Evolutionary conservation across 129 eudicot genomes (phyloP), one percentile per base, ranked within the genome.

Genomic region (Flaveria robusta): DNA sequence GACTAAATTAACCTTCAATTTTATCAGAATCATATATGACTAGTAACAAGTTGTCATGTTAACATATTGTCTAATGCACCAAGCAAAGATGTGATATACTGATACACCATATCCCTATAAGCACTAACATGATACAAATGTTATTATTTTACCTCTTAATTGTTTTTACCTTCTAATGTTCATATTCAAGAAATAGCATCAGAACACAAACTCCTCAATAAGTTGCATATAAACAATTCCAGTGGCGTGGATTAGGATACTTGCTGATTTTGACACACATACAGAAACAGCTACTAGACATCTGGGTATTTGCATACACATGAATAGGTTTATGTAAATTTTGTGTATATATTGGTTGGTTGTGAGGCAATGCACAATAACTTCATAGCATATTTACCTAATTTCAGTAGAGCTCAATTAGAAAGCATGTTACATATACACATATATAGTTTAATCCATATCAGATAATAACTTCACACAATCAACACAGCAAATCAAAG

Each of bases 261-360:
- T 29, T 14, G 22, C 72, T 13, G 66, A 68, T 77, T 27, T 66
- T 76, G 41, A 18, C 16, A 54, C 66, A 13, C 65, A 66, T 39
- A 66, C 18, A 77, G 46, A 67, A 52, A 24, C 81, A 54, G 46
- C 66, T 65, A 34, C 19, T 9, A 19, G 46, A 27, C 64, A 76
- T 12, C 39, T 37, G 67, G 37, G 73, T 68, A 41, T 66, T 37
- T 34, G 54, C 81, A 76, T 39, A 50, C 67, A 66, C 56, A 15
- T 11, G 45, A 23, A 14, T 23, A 67, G 56, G 47, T 37, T 51
- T 68, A 51, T 34, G 74, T 42, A 52, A 77, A 52, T 20, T 66
- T 51, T 68, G 59, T 39, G 58, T 56, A 27, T 27, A 54, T 47
- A 46, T n/a, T 7, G 58, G 64, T 58, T 58, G 64, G 5, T 39